Base-by-base conservation (phyloP, 1,284 basidiomycete genomes). In the Pyrrhoderma noxium region DNA sequence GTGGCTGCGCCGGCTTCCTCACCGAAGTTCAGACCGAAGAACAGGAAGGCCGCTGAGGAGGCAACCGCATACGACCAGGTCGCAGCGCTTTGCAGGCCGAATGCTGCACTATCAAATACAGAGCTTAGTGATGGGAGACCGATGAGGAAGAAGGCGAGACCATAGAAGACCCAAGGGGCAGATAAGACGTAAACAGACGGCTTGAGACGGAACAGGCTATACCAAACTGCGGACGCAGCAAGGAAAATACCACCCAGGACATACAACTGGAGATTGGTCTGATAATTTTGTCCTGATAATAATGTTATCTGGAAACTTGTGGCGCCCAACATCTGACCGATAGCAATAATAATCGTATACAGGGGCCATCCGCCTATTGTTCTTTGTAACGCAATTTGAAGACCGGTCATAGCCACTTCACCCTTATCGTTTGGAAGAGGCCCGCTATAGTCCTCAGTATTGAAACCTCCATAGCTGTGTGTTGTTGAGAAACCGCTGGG, bases 231-330 rank as follows among this genome's bases (percentile, higher is more conserved):
- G 3, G 92, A 90, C 5, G 90, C 81, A 9, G 80, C 89, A 42
- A 93, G 71, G 74, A 94, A 94, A 58, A 95, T 76, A 56, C 77
- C 80, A 51, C 91, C 88, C 22, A 95, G 80, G 49, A 94, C 89
- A 64, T 94, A 95, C n/a, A 93, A 76, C 63, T 93, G 87, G 31
- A 88, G 59, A 60, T 86, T 74, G 54, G 82, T 79, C 63, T 91
- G 82, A 67, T 82, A 90, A 61, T 89, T 92, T 61, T 84, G 80
- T 50, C 92, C 92, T 21, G 88, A 85, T 35, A 94, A 74, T 23
- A 94, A 71, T 19, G 89, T 93, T 60, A 94, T 86, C 69, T 95
- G 92, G 80, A 94, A 95, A 64, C 91, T 93, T n/a, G 91, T 93
- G 36, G 87, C 85, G 56, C 82, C 81, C 57, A 89, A 65, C 81